Percentiles rank a stretch among this genome's conserved stretches.
Conservation (phyloP, 345 rosid genomes). For the Linum tenue region DNA sequence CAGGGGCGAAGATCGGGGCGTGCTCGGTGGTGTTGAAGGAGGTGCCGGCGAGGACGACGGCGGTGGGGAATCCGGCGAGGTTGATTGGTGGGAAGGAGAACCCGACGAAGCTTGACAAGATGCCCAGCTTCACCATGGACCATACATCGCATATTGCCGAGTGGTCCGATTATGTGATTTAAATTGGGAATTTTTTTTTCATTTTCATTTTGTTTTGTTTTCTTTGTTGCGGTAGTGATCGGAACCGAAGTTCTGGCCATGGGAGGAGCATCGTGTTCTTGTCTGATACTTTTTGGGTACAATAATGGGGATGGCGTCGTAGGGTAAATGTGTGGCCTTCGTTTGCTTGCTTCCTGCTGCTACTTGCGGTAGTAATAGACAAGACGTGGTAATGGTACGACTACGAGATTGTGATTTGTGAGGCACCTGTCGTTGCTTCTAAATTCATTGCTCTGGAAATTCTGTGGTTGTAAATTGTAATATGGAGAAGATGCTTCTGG, state of each 20-base stretch:
- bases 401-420: no score
- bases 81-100: slow-evolving; percentile 85
- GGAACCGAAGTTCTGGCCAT: not conserved
- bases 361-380: no score
- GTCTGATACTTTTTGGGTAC: no score
- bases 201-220: not conserved
- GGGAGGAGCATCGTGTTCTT: no score
- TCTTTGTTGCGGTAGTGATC: slow-evolving; percentile 13
- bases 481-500: no score
- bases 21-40: slow-evolving; percentile 83
- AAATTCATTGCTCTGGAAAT: no score
- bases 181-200: slow-evolving; percentile 13
- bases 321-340: no score
- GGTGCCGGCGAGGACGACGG: slow-evolving; percentile 69
- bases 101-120: slow-evolving; percentile 60
- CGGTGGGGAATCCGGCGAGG: slow-evolving; percentile 89
- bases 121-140: slow-evolving; percentile 89
- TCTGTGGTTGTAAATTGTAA: no score
- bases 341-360: no score
- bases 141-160: slow-evolving; percentile 71
- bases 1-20: slow-evolving; percentile 93
- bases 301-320: no score
- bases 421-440: no score
- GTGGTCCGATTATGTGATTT: slow-evolving; percentile 92
- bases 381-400: no score